Evolutionary conservation across 352 stramenopile species (phyloP).

Genomic region (Pythium aquatile): DNA sequence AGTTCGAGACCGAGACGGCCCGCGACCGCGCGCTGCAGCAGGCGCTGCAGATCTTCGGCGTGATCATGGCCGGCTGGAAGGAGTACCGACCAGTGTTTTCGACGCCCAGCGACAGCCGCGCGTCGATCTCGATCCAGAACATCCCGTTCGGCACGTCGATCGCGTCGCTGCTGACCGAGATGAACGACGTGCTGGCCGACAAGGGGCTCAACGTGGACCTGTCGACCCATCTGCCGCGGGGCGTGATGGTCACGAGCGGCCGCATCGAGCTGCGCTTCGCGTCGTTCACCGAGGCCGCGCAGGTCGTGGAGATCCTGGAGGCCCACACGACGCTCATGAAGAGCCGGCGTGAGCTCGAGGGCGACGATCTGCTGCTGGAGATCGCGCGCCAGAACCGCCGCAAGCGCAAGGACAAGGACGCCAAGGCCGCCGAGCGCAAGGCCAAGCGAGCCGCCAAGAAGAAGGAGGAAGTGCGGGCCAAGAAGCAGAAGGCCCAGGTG

Average conservation of each 20-base stretch:
- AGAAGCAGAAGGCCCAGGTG: constrained; percentile 25
- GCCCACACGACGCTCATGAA: constrained; percentile 54
- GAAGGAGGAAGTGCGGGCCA: constrained; percentile 22
- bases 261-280: constrained; percentile 71
- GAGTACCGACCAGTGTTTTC: constrained; percentile 82
- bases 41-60: constrained; percentile 83
- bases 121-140: constrained; percentile 66
- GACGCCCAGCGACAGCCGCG: constrained; percentile 43
- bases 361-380: constrained; percentile 43
- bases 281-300: constrained; percentile 69
- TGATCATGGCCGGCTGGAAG: constrained; percentile 85
- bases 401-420: constrained; percentile 41
- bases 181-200: constrained; percentile 46
- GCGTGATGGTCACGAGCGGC: constrained; percentile 72
- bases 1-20: constrained; percentile 53
- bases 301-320: constrained; percentile 68
- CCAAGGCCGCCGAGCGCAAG: constrained; percentile 28
- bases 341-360: constrained; percentile 41
- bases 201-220: constrained; percentile 57
- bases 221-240: constrained; percentile 48
- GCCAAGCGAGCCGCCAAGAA: constrained; percentile 28
- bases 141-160: constrained; percentile 76
- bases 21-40: constrained; percentile 66
- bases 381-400: constrained; percentile 31
- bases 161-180: constrained; percentile 51